phyloP scores from a whole-genome alignment of 352 stramenopile genomes.

The Aphanomyces cochlioides region DNA sequence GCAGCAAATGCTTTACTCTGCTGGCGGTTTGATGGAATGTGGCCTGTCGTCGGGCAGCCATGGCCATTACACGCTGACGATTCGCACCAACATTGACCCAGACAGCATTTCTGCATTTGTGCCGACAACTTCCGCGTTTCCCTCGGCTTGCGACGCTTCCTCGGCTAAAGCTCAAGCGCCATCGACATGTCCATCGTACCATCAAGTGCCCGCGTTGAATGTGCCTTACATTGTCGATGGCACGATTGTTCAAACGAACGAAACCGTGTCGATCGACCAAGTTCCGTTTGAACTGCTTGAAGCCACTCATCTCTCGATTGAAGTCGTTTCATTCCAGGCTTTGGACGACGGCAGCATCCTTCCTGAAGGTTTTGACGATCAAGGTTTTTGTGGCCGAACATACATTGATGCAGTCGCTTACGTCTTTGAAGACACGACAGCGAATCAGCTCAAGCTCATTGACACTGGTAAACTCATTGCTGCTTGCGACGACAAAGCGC shows the following conservation, averaged over 20 bases:
- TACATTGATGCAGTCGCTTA: constrained; percentile 55
- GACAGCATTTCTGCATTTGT: constrained; percentile 8
- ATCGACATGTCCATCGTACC: constrained; percentile 8
- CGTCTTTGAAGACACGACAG: constrained; percentile 39
- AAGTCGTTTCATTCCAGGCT: constrained; percentile 19
- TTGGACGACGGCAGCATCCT: background rate
- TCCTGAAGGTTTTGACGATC: background rate
- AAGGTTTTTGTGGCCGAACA: background rate
- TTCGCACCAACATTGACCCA: constrained; percentile 12
- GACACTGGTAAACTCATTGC: constrained; percentile 6
- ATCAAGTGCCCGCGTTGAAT: background rate
- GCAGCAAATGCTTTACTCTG: background rate
- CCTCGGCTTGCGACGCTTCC: background rate
- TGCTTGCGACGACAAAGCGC: background rate
- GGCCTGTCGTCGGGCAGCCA: background rate
- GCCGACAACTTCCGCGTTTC: background rate
- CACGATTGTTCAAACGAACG: background rate
- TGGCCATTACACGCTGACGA: constrained; percentile 16
- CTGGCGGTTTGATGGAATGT: background rate
- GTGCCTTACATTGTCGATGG: constrained; percentile 5
- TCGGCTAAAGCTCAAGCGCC: background rate
- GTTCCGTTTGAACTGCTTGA: constrained; percentile 1
- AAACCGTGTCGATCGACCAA: background rate
- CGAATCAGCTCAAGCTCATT: background rate
- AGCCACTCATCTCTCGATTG: background rate